Percentiles rank a stretch among this genome's conserved stretches.
These are phyloP conservation scores for Calcarisporium arbuscula DNA, from an alignment of 2,329 filamentous ascomycete genomes.

Conservation along the genomic window DNA sequence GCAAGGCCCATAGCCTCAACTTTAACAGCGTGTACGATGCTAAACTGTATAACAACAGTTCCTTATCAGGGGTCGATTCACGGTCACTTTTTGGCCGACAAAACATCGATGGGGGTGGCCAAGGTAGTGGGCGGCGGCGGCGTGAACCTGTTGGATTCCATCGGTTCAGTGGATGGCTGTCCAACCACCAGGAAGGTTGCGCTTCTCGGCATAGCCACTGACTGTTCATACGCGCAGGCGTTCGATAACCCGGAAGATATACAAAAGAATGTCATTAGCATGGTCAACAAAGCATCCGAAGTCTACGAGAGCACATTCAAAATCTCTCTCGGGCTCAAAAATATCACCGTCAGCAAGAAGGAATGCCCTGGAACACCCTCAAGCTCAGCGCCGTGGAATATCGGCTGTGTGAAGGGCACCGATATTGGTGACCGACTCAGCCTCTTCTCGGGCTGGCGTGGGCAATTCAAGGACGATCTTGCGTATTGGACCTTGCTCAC, in stretches of 20 bases:
- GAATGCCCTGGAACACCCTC: constrained; percentile 67
- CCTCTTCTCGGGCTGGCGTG: constrained; percentile 84
- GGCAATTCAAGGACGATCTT: constrained; percentile 68
- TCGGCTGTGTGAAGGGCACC: constrained; percentile 56
- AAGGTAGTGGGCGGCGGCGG: constrained; percentile 67
- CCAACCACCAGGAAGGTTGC: constrained; percentile 87
- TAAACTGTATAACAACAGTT: constrained; percentile 43
- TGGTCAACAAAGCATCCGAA: constrained; percentile 81
- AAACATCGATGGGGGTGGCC: constrained; percentile 60
- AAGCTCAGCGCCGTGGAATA: constrained; percentile 73
- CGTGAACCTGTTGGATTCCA: constrained; percentile 69
- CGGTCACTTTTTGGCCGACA: constrained; percentile 67
- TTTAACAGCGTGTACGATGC: constrained; percentile 77
- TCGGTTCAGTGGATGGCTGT: constrained; percentile 79
- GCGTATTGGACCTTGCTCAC: constrained; percentile 91
- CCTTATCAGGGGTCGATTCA: constrained; percentile 56
- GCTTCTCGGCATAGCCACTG: constrained; percentile 83
- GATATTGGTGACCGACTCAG: constrained; percentile 75
- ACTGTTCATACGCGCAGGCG: constrained; percentile 75
- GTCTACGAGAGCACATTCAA: constrained; percentile 91
- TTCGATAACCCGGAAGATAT: constrained; percentile 61
- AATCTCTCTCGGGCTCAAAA: constrained; percentile 83
- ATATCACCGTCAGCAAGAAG: constrained; percentile 69
- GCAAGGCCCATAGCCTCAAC: constrained; percentile 65
- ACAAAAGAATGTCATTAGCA: constrained; percentile 67